Evolutionary conservation across 352 stramenopile genomes (phyloP).

Genomic region (Phytophthora meadii): DNA sequence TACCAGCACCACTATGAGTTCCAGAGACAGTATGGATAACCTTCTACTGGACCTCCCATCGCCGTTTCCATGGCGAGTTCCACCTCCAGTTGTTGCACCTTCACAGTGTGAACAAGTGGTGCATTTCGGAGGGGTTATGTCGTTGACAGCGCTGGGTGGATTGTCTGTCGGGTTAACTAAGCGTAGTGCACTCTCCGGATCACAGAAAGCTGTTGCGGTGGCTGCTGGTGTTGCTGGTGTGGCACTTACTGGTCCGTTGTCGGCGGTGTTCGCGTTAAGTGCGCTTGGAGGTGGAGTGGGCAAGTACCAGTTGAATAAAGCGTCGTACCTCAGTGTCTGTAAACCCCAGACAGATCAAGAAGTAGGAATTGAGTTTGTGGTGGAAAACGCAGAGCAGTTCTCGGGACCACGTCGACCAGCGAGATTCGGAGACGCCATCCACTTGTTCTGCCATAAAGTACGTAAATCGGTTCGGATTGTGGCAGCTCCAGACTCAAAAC

Average conservation of each 20-base stretch:
- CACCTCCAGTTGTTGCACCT: slow-evolving; percentile 23
- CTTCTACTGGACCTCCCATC: slow-evolving; percentile 10
- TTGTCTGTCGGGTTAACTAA: slow-evolving; percentile 60
- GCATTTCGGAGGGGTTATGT: slow-evolving; percentile 54
- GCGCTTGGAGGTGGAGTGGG: slow-evolving; percentile 60
- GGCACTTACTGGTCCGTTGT: slow-evolving; percentile 59
- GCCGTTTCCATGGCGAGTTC: slow-evolving; percentile 31
- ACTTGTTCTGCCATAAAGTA: slow-evolving; percentile 55
- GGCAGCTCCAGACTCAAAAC: slow-evolving; percentile 57
- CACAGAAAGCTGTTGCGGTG: slow-evolving; percentile 62
- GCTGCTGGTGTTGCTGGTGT: slow-evolving; percentile 61
- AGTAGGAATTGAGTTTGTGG: slow-evolving; percentile 46
- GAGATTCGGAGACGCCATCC: slow-evolving; percentile 62
- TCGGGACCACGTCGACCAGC: slow-evolving; percentile 47
- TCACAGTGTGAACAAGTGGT: slow-evolving; percentile 42
- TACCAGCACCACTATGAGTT: slow-evolving; percentile 24
- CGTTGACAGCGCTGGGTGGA: slow-evolving; percentile 55
- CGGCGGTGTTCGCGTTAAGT: slow-evolving; percentile 57
- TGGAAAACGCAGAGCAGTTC: slow-evolving; percentile 69
- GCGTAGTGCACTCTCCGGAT: slow-evolving; percentile 58
- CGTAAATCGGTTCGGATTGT: slow-evolving; percentile 56
- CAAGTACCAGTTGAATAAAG: slow-evolving; percentile 78
- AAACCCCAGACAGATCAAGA: slow-evolving; percentile 33
- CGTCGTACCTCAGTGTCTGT: slow-evolving; percentile 55
- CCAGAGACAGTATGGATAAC: slow-evolving; percentile 28